Percentiles rank a stretch among this genome's conserved stretches.
These are phyloP conservation scores for Spergularia bocconei DNA, from an alignment of 148 eudicot species.

Conservation along the genomic window DNA sequence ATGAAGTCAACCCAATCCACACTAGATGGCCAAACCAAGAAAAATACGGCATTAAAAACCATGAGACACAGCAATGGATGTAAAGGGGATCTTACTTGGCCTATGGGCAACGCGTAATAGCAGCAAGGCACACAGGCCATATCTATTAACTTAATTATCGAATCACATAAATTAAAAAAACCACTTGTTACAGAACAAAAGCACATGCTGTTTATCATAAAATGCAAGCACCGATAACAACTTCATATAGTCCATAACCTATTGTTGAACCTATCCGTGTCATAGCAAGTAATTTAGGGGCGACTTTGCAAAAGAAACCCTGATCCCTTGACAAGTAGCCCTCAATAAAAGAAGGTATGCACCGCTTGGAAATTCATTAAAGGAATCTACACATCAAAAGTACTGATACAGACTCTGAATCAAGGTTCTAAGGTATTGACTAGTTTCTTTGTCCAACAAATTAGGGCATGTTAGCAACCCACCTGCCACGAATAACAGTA, in stretches of 20 bases:
- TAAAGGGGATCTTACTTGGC: background rate
- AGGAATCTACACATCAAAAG: background rate
- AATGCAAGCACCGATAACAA: background rate
- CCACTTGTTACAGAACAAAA: background rate
- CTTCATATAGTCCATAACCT: background rate
- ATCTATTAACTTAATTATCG: background rate
- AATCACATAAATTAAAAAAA: background rate
- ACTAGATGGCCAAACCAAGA: background rate
- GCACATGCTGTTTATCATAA: background rate
- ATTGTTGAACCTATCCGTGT: background rate
- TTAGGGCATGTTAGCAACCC: constrained; percentile 69
- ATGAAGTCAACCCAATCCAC: background rate
- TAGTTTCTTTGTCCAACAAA: constrained; percentile 33
- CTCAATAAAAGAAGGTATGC: background rate
- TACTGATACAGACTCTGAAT: background rate
- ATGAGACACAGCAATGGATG: background rate
- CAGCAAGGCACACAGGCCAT: background rate
- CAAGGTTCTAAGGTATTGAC: background rate
- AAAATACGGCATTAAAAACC: background rate
- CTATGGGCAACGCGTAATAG: background rate
- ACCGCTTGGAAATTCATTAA: background rate
- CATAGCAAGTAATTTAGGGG: background rate
- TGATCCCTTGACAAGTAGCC: background rate
- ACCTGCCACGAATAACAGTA: constrained; percentile 86
- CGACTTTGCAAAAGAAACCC: background rate